phyloP scores from a whole-genome alignment of 306 rosid species.

The Alnus rubra region DNA sequence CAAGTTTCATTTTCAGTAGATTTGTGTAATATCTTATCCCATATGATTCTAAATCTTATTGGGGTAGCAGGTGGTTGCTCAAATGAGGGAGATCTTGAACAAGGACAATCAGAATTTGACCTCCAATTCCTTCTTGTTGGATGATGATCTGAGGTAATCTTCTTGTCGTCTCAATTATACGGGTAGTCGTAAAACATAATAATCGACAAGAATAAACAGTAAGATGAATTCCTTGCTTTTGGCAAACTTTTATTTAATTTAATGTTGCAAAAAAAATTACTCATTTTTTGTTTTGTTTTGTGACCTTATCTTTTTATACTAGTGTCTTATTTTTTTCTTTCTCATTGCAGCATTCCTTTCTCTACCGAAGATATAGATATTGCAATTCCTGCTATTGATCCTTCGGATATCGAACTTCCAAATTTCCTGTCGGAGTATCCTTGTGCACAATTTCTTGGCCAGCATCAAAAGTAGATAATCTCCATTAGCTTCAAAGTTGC shows the following conservation, averaged over 20 bases:
- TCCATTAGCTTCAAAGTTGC: slow-evolving; percentile 12
- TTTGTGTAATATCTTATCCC: slow-evolving; percentile 1
- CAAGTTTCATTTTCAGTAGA: slow-evolving; percentile 44
- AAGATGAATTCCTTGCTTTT: not conserved
- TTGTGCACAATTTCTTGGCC: slow-evolving; percentile 72
- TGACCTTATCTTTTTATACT: not conserved
- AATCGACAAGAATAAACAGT: slow-evolving; percentile 21
- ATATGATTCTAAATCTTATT: slow-evolving; percentile 26
- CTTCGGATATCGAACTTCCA: slow-evolving; percentile 70
- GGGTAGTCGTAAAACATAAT: slow-evolving; percentile 8
- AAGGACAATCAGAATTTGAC: slow-evolving; percentile 85
- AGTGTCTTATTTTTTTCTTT: slow-evolving; percentile 9
- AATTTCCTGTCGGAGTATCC: slow-evolving; percentile 59
- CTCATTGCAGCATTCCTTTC: slow-evolving; percentile 87
- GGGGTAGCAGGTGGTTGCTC: slow-evolving; percentile 81
- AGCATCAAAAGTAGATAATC: slow-evolving; percentile 40
- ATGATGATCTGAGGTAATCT: slow-evolving; percentile 91
- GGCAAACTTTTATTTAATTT: not conserved
- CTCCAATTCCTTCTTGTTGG: slow-evolving; percentile 96
- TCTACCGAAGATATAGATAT: slow-evolving; percentile 91
- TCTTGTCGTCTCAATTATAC: slow-evolving; percentile 17
- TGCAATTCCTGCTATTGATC: slow-evolving; percentile 87
- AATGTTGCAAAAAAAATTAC: not conserved
- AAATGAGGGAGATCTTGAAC: slow-evolving; percentile 90
- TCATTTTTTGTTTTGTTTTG: not conserved